Percentiles rank a stretch among this genome's conserved stretches.
phyloP scores from a whole-genome alignment of 768 basidiomycete species.

The Auriscalpium orientale region DNA sequence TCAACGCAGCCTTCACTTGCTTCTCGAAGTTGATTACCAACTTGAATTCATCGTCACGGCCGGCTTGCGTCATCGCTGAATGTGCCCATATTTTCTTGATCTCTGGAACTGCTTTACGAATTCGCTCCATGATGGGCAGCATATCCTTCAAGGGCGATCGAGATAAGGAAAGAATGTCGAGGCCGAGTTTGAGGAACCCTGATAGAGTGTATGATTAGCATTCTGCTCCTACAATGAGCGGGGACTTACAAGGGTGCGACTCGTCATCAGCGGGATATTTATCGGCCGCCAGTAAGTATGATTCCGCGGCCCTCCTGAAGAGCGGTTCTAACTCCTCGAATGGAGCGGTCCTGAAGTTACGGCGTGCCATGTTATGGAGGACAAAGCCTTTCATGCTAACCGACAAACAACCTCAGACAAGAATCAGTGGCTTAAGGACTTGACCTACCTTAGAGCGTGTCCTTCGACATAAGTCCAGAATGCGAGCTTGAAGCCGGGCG shows the following conservation, averaged over 20 bases:
- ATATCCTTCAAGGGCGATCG: background rate
- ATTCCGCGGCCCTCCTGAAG: background rate
- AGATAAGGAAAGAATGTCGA: background rate
- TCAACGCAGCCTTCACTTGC: background rate
- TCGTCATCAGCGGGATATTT: background rate
- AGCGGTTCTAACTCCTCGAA: background rate
- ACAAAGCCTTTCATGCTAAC: background rate
- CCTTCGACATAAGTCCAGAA: background rate
- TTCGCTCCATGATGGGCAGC: background rate
- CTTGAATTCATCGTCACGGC: background rate
- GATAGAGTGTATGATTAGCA: background rate
- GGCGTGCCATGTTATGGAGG: background rate
- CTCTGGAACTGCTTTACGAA: background rate
- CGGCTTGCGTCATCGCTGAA: background rate
- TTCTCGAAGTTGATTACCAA: background rate
- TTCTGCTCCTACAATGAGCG: background rate
- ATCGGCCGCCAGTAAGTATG: background rate
- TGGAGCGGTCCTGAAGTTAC: background rate
- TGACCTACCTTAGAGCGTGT: background rate
- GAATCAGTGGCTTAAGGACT: background rate
- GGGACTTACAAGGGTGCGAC: background rate
- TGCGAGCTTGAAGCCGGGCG: background rate
- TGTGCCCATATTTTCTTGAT: background rate
- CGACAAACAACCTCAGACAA: background rate
- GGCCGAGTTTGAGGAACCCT: background rate